Conservation (phyloP, 192 early-diverging fungal species). For the Borealophlyctis nickersoniae region DNA sequence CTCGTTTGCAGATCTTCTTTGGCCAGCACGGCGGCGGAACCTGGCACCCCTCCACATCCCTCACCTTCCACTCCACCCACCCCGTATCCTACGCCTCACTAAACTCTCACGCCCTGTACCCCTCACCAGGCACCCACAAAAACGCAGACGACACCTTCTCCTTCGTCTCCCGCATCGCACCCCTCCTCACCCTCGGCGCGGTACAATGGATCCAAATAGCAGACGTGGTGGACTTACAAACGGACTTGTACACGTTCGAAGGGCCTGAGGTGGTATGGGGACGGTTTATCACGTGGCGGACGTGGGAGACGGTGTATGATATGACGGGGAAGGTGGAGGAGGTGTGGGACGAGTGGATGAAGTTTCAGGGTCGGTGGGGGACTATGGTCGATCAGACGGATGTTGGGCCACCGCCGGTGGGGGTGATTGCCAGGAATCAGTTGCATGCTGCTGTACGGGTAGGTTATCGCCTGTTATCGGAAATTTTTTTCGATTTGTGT, state of each 20-base stretch:
- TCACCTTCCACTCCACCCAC: slow-evolving; percentile 17
- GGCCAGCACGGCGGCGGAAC: slow-evolving; percentile 20
- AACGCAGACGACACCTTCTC: slow-evolving; percentile 26
- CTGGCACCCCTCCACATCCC: slow-evolving; percentile 5
- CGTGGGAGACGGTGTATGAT: slow-evolving; percentile 20
- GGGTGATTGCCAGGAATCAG: slow-evolving; percentile 24
- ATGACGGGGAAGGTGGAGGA: slow-evolving; percentile 16
- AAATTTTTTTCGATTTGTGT: slow-evolving; percentile 1
- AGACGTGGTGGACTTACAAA: slow-evolving; percentile 23
- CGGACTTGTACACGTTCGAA: slow-evolving; percentile 18
- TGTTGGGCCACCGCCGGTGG: slow-evolving; percentile 12
- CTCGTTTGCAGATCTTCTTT: slow-evolving; percentile 23
- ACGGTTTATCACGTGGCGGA: slow-evolving; percentile 20
- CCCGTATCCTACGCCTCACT: slow-evolving; percentile 25
- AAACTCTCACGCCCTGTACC: slow-evolving; percentile 28
- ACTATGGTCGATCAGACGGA: slow-evolving; percentile 20
- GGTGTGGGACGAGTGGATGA: slow-evolving; percentile 13
- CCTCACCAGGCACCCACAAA: slow-evolving; percentile 15
- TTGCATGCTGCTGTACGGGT: slow-evolving; percentile 14
- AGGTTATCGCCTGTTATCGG: no score
- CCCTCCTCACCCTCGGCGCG: slow-evolving; percentile 24
- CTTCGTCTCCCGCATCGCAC: slow-evolving; percentile 28
- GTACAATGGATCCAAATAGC: slow-evolving; percentile 28
- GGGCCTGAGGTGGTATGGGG: slow-evolving; percentile 12
- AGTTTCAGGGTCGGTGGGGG: slow-evolving; percentile 26